Percentiles rank a stretch among this genome's conserved stretches.
These are phyloP conservation scores for Talaromyces adpressus DNA, from an alignment of 495 filamentous ascomycete species.

Conservation along the genomic window DNA sequence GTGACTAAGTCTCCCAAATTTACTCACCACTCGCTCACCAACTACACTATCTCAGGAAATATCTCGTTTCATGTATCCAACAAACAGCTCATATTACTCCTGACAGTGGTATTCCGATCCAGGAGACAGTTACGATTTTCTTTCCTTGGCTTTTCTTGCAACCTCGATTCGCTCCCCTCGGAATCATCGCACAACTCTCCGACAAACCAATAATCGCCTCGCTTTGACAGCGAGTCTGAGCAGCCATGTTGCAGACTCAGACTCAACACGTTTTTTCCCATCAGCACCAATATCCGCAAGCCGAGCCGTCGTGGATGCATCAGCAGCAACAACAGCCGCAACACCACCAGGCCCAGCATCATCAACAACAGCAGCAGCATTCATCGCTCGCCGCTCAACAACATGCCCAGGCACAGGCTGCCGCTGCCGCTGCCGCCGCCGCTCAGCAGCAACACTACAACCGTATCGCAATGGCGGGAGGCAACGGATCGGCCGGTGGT, in stretches of 20 bases:
- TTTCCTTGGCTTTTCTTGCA: not conserved
- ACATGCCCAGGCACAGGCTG: constrained; percentile 53
- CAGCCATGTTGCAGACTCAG: constrained; percentile 44
- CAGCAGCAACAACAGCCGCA: constrained; percentile 52
- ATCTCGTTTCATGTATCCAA: not conserved
- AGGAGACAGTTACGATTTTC: not conserved
- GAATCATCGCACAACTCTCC: not conserved
- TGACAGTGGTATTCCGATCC: not conserved
- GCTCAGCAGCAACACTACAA: constrained; percentile 77
- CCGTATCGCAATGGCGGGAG: constrained; percentile 55
- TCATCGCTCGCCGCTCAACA: constrained; percentile 44
- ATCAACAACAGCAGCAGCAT: constrained; percentile 38
- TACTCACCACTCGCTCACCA: constrained; percentile 11
- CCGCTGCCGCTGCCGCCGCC: constrained; percentile 56
- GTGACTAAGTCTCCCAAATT: constrained; percentile 12
- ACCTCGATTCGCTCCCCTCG: not conserved
- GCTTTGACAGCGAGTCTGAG: not conserved
- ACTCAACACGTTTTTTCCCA: constrained; percentile 61
- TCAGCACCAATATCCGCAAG: constrained; percentile 75
- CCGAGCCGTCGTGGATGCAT: constrained; percentile 74
- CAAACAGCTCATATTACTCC: not conserved
- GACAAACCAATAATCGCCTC: not conserved
- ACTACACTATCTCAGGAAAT: not conserved
- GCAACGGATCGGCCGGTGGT: constrained; percentile 30
- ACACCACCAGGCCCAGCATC: constrained; percentile 57